Evolutionary conservation across 306 rosid genomes (phyloP).

Genomic region (Rubus idaeus): DNA sequence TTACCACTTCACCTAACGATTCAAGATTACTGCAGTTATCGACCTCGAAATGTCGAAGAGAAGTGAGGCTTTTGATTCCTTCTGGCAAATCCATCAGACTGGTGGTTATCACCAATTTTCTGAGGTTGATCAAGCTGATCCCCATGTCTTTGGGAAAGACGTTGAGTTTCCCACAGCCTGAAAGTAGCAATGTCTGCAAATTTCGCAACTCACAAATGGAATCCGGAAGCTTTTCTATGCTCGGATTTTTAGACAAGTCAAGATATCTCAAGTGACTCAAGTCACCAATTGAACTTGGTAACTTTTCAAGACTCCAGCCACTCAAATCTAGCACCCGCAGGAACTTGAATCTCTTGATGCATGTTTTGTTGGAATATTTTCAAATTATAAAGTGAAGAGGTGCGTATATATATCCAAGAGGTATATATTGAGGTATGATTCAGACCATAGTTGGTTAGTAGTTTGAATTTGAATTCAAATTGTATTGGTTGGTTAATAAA

Average conservation of each 20-base stretch:
- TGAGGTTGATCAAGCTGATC: slow-evolving; percentile 26
- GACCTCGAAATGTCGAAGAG: slow-evolving; percentile 17
- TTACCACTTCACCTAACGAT: slow-evolving; percentile 12
- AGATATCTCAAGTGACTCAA: slow-evolving; percentile 29
- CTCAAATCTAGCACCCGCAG: slow-evolving; percentile 21
- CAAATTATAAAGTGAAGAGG: too few relatives aligned
- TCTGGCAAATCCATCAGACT: slow-evolving; percentile 12
- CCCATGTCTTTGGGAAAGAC: slow-evolving; percentile 28
- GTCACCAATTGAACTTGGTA: slow-evolving; percentile 18
- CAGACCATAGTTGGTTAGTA: too few relatives aligned
- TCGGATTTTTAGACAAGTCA: background rate
- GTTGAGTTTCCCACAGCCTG: slow-evolving; percentile 22
- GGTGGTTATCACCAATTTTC: slow-evolving; percentile 22
- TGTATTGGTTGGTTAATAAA: too few relatives aligned
- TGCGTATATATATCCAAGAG: too few relatives aligned
- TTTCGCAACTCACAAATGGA: slow-evolving; percentile 33
- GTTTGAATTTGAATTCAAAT: too few relatives aligned
- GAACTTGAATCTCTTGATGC: slow-evolving; percentile 14
- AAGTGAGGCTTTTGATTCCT: slow-evolving; percentile 28
- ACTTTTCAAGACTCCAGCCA: slow-evolving; percentile 9
- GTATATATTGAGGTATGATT: too few relatives aligned
- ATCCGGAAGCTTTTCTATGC: slow-evolving; percentile 15
- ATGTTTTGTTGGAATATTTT: too few relatives aligned
- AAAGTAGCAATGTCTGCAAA: slow-evolving; percentile 26
- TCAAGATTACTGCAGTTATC: background rate